A percentile compares a stretch with the other conserved stretches of the same genome.
These are phyloP conservation scores for Multifurca ochricompacta DNA, from an alignment of 768 basidiomycete species.

Conservation along the genomic window DNA sequence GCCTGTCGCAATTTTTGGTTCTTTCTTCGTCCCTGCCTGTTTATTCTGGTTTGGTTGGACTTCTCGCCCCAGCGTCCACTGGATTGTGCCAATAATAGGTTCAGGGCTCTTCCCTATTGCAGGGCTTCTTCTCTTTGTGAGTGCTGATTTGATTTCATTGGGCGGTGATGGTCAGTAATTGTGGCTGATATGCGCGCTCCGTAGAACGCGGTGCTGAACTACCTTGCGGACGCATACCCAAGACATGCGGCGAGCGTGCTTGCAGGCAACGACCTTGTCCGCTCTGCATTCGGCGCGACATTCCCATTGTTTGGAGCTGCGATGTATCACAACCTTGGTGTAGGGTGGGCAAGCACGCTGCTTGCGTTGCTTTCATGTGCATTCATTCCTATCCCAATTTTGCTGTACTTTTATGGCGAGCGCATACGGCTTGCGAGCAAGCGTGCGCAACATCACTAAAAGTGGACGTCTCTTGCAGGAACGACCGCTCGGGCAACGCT, in stretches of 20 bases:
- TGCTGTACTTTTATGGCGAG: slow-evolving; percentile 16
- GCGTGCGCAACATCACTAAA: slow-evolving; percentile 19
- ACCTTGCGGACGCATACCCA: slow-evolving; percentile 29
- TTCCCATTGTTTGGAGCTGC: slow-evolving; percentile 22
- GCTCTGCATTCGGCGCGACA: slow-evolving; percentile 22
- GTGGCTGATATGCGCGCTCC: background rate
- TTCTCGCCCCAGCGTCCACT: slow-evolving; percentile 26
- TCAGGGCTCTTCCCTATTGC: slow-evolving; percentile 27
- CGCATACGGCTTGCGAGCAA: slow-evolving; percentile 19
- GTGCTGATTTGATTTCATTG: slow-evolving; percentile 24
- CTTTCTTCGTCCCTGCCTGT: slow-evolving; percentile 27
- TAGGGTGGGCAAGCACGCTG: slow-evolving; percentile 25
- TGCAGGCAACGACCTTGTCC: slow-evolving; percentile 31
- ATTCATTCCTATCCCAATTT: slow-evolving; percentile 24
- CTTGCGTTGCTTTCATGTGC: slow-evolving; percentile 24
- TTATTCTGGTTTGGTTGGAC: slow-evolving; percentile 32
- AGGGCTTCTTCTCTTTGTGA: slow-evolving; percentile 27
- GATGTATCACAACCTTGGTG: slow-evolving; percentile 24
- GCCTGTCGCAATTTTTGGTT: slow-evolving; percentile 28
- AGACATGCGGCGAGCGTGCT: slow-evolving; percentile 29
- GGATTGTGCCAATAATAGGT: slow-evolving; percentile 31
- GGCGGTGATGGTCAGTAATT: background rate
- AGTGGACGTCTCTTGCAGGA: background rate
- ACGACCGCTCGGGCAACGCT: background rate
- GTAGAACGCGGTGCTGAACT: slow-evolving; percentile 24